Conservation (phyloP, 805 yeast genomes). For the Kodamaea kaohsiungensis region DNA sequence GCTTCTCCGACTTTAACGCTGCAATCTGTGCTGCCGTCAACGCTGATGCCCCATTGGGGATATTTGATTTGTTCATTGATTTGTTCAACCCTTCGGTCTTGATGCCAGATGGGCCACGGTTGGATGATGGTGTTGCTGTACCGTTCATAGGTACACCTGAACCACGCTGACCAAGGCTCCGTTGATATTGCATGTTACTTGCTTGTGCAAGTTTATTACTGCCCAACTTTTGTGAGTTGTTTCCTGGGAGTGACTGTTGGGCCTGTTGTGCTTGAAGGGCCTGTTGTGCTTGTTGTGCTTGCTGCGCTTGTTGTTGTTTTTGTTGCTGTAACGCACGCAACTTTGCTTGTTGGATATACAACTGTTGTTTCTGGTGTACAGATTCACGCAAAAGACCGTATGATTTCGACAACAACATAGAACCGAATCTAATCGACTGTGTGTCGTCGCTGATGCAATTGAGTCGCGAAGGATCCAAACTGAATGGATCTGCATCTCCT, state of each 20-base stretch:
- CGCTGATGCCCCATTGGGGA: constrained; percentile 3
- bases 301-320: constrained; percentile 12
- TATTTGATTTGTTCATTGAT: constrained; percentile 1
- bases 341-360: constrained; percentile 50
- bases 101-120: not conserved
- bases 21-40: constrained; percentile 8
- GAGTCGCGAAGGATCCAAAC: constrained; percentile 77
- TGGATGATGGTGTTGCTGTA: not conserved
- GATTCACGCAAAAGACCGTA: constrained; percentile 79
- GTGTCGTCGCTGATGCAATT: constrained; percentile 84
- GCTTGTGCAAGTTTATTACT: not conserved
- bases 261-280: not conserved
- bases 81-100: not conserved
- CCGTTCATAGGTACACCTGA: not conserved
- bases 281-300: constrained; percentile 5
- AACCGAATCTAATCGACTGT: constrained; percentile 86
- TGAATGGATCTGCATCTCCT: constrained; percentile 49
- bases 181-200: constrained; percentile 2
- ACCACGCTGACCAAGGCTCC: constrained; percentile 3
- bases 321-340: constrained; percentile 45
- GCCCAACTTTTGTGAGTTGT: not conserved
- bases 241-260: not conserved
- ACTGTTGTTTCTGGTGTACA: constrained; percentile 63
- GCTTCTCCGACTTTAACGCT: constrained; percentile 9
- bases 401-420: constrained; percentile 86